Base-by-base conservation (phyloP, 2,329 filamentous ascomycete species). In the Pseudogymnoascus sp. region DNA sequence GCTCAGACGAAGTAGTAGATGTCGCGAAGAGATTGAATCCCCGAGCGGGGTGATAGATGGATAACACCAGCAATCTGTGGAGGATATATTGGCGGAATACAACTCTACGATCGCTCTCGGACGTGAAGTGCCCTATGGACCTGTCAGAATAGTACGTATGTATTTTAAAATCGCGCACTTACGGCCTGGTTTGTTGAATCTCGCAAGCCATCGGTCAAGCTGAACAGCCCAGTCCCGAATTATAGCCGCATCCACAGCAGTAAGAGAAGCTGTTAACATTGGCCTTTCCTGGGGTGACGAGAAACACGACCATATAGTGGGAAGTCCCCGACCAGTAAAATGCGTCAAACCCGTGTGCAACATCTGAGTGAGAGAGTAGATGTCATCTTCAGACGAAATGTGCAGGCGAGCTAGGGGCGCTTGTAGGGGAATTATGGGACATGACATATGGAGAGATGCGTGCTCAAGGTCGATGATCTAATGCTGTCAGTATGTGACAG, bases 401-500 rank as follows among this genome's bases (percentile, higher is more conserved):
- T 75, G 74, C 5, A 79, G 71, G 4, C 72, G 68, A 0, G 72
- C 66, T 1, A 78, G 68, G 0, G 77, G 77, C 0, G 77, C 73
- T 36, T 75, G 73, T 12, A 77, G 70, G 1, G 77, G 77, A 21
- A 79, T 73, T 7, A 77, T 73, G 0, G 77, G 77, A 34, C 73
- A 78, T 0, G 75, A 74, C 40, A 79, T 70, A 44, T 78, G 75
- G 4, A 78, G 72, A 11, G 76, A 78, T 2, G 77, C 76, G 64
- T 79, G 77, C 65, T 79, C 77, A 7, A 79, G 70, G 46, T 79
- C 77, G 25, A 79, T 75, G 38, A 78, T 79, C 70, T 78, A 18
- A 36, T 34, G 16, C 7, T 21, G 23, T 37, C 16, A 21, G 12
- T 21, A 28, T 68, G n/a, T 68, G 65, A 36, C 2, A 4, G 21